phyloP scores from a whole-genome alignment of 1,284 basidiomycete species.

The Fistulinella cinereoalba region DNA sequence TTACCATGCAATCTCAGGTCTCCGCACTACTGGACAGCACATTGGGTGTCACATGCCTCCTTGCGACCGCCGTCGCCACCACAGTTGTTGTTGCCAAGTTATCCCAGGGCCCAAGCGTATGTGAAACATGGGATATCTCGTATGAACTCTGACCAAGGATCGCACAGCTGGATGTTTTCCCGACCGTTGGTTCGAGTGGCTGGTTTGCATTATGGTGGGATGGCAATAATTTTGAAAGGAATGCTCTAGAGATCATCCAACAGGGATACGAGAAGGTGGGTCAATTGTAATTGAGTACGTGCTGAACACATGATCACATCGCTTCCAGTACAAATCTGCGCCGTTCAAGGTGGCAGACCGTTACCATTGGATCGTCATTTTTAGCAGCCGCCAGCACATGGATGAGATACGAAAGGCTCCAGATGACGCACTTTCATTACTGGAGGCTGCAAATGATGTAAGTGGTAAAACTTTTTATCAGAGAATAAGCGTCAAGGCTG shows the following conservation, averaged over 20 bases:
- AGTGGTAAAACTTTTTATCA: not conserved
- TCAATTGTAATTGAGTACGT: not conserved
- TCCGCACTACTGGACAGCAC: not conserved
- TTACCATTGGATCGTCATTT: constrained; percentile 40
- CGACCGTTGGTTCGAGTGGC: constrained; percentile 13
- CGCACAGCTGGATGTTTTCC: not conserved
- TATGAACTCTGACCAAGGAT: not conserved
- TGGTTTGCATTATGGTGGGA: constrained; percentile 20
- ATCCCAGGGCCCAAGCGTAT: not conserved
- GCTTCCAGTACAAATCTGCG: constrained; percentile 31
- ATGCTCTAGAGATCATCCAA: constrained; percentile 10
- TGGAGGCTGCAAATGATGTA: constrained; percentile 36
- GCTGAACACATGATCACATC: not conserved
- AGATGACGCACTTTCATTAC: constrained; percentile 38
- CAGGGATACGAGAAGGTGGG: constrained; percentile 22
- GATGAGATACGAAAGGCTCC: constrained; percentile 42
- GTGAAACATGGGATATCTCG: not conserved
- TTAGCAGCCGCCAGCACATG: constrained; percentile 34
- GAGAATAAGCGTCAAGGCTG: not conserved
- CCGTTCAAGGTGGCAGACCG: constrained; percentile 42
- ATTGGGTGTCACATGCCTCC: not conserved
- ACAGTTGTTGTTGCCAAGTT: not conserved
- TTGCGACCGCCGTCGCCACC: not conserved
- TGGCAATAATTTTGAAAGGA: constrained; percentile 7
- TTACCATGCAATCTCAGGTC: not conserved